Conservation (phyloP, 257 asterid species). For the Verbena officinalis region DNA sequence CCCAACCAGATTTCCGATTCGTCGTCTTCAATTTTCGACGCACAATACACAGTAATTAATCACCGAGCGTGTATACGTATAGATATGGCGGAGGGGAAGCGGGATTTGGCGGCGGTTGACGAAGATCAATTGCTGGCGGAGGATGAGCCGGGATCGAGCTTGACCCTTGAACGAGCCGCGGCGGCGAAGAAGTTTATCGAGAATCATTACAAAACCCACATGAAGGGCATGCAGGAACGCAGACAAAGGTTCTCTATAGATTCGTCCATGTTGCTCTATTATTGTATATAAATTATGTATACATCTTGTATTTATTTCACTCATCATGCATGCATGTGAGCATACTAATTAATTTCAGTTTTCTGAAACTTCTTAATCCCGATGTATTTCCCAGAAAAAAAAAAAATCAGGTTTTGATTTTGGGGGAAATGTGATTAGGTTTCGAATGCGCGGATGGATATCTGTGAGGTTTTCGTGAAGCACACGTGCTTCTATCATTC, state of each 20-base stretch:
- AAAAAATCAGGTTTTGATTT: neutral
- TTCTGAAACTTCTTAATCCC: neutral
- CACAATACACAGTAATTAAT: neutral
- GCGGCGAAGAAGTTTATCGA: slow-evolving; percentile 69
- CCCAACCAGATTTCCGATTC: slow-evolving; percentile 8
- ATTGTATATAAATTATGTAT: neutral
- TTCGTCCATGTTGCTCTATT: neutral
- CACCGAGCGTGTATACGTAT: neutral
- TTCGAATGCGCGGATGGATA: neutral
- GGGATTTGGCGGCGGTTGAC: slow-evolving; percentile 25
- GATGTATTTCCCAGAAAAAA: no score
- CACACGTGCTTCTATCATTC: neutral
- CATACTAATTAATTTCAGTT: no score
- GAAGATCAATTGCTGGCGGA: slow-evolving; percentile 38
- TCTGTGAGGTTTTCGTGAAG: neutral
- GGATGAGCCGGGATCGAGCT: slow-evolving; percentile 45
- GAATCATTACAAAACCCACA: slow-evolving; percentile 55
- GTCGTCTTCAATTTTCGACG: slow-evolving; percentile 6
- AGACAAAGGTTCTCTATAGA: slow-evolving; percentile 41
- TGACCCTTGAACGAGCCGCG: slow-evolving; percentile 65
- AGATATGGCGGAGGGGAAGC: slow-evolving; percentile 36
- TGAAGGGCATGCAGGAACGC: slow-evolving; percentile 54
- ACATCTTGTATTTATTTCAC: neutral
- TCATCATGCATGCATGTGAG: slow-evolving; percentile 15
- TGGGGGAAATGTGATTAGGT: neutral